Conservation (phyloP, 106 monocot genomes). For the Triglochin maritima region DNA sequence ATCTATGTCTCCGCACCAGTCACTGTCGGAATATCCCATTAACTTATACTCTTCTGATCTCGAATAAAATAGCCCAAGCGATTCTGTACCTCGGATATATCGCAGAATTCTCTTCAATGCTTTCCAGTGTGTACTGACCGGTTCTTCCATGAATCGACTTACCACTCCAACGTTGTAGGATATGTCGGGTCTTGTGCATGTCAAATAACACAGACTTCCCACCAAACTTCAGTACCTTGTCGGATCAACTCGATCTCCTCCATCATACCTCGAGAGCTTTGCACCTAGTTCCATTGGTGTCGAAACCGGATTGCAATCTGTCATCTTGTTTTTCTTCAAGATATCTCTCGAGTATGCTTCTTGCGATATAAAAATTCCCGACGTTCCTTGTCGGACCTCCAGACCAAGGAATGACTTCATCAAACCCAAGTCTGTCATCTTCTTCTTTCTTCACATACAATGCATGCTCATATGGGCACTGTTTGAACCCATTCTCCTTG, state of each 20-base stretch:
- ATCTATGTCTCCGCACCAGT: conserved; percentile 1
- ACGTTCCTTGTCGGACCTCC: neutral
- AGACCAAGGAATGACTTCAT: neutral
- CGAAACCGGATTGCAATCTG: no score
- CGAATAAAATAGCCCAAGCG: neutral
- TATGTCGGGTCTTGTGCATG: neutral
- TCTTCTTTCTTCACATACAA: neutral
- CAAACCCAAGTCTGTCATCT: neutral
- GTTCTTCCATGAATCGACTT: neutral
- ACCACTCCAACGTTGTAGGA: neutral
- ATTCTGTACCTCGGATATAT: neutral
- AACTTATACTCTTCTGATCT: neutral
- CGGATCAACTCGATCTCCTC: neutral
- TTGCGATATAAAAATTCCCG: neutral
- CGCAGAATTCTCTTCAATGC: neutral
- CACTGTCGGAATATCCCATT: neutral
- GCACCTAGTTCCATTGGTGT: no score
- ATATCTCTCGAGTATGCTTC: neutral
- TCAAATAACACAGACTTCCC: neutral
- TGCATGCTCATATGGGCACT: neutral
- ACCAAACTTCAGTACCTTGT: neutral
- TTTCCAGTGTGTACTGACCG: neutral
- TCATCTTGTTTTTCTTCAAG: accelerated
- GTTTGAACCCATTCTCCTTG: neutral
- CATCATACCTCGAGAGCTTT: neutral